Evolutionary conservation across 2,329 filamentous ascomycete genomes (phyloP), one percentile per base, ranked within the genome.

Genomic region (Knufia petricola): DNA sequence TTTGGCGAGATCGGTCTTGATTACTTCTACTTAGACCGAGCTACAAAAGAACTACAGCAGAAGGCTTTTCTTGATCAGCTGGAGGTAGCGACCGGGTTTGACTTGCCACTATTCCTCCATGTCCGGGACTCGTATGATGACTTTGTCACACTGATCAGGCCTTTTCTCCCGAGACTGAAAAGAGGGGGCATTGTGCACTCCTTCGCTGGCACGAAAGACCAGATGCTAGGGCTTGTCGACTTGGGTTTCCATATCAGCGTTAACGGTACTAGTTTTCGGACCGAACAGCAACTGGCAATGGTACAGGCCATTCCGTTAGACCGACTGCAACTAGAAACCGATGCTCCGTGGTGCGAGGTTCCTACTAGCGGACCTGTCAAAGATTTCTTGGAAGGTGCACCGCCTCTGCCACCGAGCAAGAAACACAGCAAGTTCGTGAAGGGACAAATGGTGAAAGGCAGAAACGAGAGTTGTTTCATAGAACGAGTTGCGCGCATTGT

Each of bases 1-100:
- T 74, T 70, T 49, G 73, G 72, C 1, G 73, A 76, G 42, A 60
- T 76, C 1, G 72, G 73, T 0, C 61, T 76, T 1, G 74, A 76
- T 44, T 76, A 75, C 36, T 72, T 73, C 32, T 64, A 70, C 3
- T 60, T 74, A 2, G 60, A 66, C 0, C 64, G 66, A 2, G 70
- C 71, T 0, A 59, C 65, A 9, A 72, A 69, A 39, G 65, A 66
- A 3, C 63, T 59, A 0, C 69, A 74, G 50, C 55, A 66, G 1
- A 61, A 62, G 1, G 64, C 64, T 0, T 73, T 73, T 54, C 61
- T 59, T 36, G 61, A 60, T 3, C 69, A 74, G 49, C 58, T 74
- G 2, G 67, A 70, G 12, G 60, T 67, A 0, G 48, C 57, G 1
- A 7, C 7, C 17, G 9, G 30, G 21, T 50, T 66, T 0, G 52